These are phyloP conservation scores for Tuber magnatum DNA, from an alignment of 495 filamentous ascomycete species.

Conservation along the genomic window DNA sequence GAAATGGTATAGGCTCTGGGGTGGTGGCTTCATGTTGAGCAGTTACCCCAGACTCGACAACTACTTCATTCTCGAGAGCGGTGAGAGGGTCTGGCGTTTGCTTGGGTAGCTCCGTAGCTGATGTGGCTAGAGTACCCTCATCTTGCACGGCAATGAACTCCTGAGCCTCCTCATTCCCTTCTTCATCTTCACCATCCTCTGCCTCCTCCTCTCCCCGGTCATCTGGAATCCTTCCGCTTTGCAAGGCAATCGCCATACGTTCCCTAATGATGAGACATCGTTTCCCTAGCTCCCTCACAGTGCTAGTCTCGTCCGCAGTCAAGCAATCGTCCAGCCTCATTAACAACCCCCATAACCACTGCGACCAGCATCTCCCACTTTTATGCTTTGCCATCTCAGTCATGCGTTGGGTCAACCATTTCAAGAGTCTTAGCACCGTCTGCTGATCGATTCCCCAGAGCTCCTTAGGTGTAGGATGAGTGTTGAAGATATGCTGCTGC, in stretches of 20 bases:
- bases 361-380: constrained; percentile 36
- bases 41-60: not conserved
- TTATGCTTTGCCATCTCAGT: constrained; percentile 6
- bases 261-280: constrained; percentile 20
- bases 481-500: constrained; percentile 12
- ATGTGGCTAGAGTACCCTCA: not conserved
- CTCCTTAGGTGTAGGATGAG: constrained; percentile 8
- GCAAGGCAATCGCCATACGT: constrained; percentile 11
- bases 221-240: constrained; percentile 13
- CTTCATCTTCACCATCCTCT: constrained; percentile 12
- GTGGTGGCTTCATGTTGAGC: not conserved
- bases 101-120: not conserved
- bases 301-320: constrained; percentile 42
- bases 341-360: constrained; percentile 47
- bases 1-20: not conserved
- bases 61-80: not conserved
- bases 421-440: constrained; percentile 12
- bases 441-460: constrained; percentile 26
- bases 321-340: constrained; percentile 43
- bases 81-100: not conserved
- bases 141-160: not conserved
- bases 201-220: constrained; percentile 1
- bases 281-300: constrained; percentile 38
- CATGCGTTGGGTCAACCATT: constrained; percentile 6
- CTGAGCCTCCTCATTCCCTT: not conserved